Percentiles rank a stretch among this genome's conserved stretches.
These are phyloP conservation scores for Leucocoprinus leucothites DNA, from an alignment of 768 basidiomycete species.

Conservation along the genomic window DNA sequence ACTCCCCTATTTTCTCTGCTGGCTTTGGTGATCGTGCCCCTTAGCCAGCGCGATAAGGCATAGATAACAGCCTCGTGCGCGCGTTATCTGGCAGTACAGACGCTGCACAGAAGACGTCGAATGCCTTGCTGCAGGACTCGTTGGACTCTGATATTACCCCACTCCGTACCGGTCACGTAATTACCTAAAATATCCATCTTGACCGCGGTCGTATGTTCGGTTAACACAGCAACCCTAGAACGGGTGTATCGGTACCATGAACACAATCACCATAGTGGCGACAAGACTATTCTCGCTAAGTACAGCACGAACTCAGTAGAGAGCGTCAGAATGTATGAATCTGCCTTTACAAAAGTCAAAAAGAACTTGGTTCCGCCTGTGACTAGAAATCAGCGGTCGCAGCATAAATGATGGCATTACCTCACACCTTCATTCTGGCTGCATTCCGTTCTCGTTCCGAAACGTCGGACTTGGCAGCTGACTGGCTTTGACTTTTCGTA, in stretches of 20 bases:
- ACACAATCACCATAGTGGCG: not conserved
- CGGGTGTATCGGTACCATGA: not conserved
- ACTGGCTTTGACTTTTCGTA: not conserved
- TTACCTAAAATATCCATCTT: not conserved
- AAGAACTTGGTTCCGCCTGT: too few relatives aligned
- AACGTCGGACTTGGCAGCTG: not conserved
- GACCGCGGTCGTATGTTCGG: not conserved
- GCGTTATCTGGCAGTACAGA: too few relatives aligned
- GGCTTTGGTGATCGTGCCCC: too few relatives aligned
- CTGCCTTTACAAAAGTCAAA: too few relatives aligned
- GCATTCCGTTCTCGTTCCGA: not conserved
- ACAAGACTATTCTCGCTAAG: too few relatives aligned
- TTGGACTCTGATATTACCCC: not conserved
- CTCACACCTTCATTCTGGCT: not conserved
- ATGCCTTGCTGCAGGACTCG: too few relatives aligned
- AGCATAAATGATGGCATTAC: not conserved
- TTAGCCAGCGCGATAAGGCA: too few relatives aligned
- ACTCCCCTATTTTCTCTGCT: too few relatives aligned
- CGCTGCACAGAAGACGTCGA: not conserved
- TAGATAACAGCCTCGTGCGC: too few relatives aligned
- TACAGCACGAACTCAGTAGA: too few relatives aligned
- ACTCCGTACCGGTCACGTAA: conserved; percentile 2
- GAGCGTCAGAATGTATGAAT: too few relatives aligned
- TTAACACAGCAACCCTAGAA: not conserved
- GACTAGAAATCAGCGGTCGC: too few relatives aligned